A percentile compares a stretch with the other conserved stretches of the same genome.
phyloP scores from a whole-genome alignment of 1,139 yeast genomes.

The Yamadazyma mexicana region DNA sequence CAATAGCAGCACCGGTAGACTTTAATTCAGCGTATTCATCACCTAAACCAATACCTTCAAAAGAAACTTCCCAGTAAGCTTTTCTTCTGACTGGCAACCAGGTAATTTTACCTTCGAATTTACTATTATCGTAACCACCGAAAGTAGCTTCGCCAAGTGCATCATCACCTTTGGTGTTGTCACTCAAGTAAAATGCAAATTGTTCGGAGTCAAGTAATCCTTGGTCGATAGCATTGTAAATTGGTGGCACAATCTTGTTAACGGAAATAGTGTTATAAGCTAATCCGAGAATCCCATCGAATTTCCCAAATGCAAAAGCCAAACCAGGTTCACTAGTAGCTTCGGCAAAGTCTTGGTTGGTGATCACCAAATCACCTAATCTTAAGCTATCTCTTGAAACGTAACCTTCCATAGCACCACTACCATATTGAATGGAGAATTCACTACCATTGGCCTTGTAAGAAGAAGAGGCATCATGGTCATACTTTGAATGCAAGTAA shows the following conservation, averaged over 20 bases:
- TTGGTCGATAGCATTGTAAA: slow-evolving; percentile 81
- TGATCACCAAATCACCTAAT: slow-evolving; percentile 81
- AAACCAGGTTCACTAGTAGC: slow-evolving; percentile 96
- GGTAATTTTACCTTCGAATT: slow-evolving; percentile 77
- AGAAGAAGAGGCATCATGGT: slow-evolving; percentile 73
- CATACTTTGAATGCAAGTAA: slow-evolving; percentile 87
- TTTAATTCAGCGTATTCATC: slow-evolving; percentile 82
- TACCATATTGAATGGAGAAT: slow-evolving; percentile 85
- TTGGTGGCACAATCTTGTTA: slow-evolving; percentile 85
- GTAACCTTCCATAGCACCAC: slow-evolving; percentile 89
- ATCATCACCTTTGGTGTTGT: slow-evolving; percentile 58
- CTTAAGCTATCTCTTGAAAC: slow-evolving; percentile 80
- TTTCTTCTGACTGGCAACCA: slow-evolving; percentile 98
- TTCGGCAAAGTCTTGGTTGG: slow-evolving; percentile 92
- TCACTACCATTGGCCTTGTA: slow-evolving; percentile 84
- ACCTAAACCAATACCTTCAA: slow-evolving; percentile 88
- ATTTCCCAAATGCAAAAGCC: slow-evolving; percentile 96
- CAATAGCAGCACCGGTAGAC: slow-evolving; percentile 93
- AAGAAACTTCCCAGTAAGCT: slow-evolving; percentile 98
- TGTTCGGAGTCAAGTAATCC: slow-evolving; percentile 80
- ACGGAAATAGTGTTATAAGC: slow-evolving; percentile 92
- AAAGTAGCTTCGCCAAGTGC: slow-evolving; percentile 92
- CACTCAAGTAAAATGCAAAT: slow-evolving; percentile 90
- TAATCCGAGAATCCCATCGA: slow-evolving; percentile 94
- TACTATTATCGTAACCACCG: slow-evolving; percentile 84